Conservation (phyloP, 1,284 basidiomycete species). For the Melampsora americana region DNA sequence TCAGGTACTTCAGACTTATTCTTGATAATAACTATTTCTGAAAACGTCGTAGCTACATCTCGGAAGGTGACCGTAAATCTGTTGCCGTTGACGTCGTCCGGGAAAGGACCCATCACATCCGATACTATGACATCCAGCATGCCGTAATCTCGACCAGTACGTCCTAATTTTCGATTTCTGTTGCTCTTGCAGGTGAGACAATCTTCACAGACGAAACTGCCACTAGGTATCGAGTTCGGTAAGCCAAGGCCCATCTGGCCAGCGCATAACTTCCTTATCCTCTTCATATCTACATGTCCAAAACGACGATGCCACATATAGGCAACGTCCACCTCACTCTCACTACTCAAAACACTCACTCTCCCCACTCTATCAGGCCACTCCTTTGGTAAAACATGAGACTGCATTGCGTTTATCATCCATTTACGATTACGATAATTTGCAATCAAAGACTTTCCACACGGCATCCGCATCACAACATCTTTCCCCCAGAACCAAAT, state of each 20-base stretch:
- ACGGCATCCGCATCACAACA: background rate
- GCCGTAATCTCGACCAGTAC: background rate
- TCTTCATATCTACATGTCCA: slow-evolving; percentile 12
- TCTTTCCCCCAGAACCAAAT: background rate
- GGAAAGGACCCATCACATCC: too few species aligned
- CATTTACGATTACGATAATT: background rate
- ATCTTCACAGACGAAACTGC: slow-evolving; percentile 26
- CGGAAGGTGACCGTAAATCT: too few species aligned
- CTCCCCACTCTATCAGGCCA: too few species aligned
- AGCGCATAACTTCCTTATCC: background rate
- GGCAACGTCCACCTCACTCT: background rate
- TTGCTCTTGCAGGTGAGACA: slow-evolving; percentile 16
- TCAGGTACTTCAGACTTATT: background rate
- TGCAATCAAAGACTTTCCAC: background rate
- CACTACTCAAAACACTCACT: background rate
- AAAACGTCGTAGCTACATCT: slow-evolving; percentile 19
- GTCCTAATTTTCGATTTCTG: background rate
- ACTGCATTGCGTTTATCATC: background rate
- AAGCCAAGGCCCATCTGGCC: background rate
- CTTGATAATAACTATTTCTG: background rate
- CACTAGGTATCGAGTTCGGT: background rate
- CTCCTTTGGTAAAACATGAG: too few species aligned
- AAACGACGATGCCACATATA: slow-evolving; percentile 28
- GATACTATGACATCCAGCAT: too few species aligned
- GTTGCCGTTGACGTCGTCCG: too few species aligned